Base-by-base conservation (phyloP, 1,284 basidiomycete genomes). In the Malassezia brasiliensis region DNA sequence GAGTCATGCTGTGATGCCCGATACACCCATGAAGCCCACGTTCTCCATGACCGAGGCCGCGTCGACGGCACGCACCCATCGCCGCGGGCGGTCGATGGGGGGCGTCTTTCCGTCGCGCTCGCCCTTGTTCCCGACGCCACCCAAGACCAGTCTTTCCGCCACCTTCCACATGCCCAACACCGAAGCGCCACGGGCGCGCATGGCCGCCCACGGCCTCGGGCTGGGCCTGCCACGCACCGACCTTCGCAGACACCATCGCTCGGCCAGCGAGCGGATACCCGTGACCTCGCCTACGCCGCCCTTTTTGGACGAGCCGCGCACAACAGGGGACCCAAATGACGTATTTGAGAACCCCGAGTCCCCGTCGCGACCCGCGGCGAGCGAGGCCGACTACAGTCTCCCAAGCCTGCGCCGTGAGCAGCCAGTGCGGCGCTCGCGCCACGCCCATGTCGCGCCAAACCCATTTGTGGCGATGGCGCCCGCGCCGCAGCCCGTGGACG, bases 1-100 rank as follows among this genome's bases (percentile, higher is more conserved):
- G 36, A 49, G 54, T 15, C 19, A 49, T 2, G 39, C 47, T 5
- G 30, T 36, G 8, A 77, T 77, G 77, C 77, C 77, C 15, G 76
- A 77, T 50, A 77, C 77, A 3, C 77, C 77, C 0, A 66, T 74
- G 59, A 74, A 74, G 60, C 68, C 55, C 19, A 12, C 36, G 30
- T 34, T 47, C 22, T 31, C 40, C 14, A 51, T 56, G 48, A 15
- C 34, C 10, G 38, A 45, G 7, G 47, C 50, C 9, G 39, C 38
- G 10, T 48, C 45, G 20, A n/a, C 36, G 12, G 50, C 35, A 14
- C 44, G 50, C 25, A 44, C 41, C 28, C 55, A 57, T 32, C 55
- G 55, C n/a, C 55, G 55, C 32, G 55, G 55, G 3, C 17, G 45
- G 12, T 57, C 55, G 10, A 57, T 57, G 55, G 55, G 55, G 12